A percentile compares a stretch with the other conserved stretches of the same genome.
Evolutionary conservation across 2,329 filamentous ascomycete species (phyloP).

Genomic region (Aspergillus sp.): DNA sequence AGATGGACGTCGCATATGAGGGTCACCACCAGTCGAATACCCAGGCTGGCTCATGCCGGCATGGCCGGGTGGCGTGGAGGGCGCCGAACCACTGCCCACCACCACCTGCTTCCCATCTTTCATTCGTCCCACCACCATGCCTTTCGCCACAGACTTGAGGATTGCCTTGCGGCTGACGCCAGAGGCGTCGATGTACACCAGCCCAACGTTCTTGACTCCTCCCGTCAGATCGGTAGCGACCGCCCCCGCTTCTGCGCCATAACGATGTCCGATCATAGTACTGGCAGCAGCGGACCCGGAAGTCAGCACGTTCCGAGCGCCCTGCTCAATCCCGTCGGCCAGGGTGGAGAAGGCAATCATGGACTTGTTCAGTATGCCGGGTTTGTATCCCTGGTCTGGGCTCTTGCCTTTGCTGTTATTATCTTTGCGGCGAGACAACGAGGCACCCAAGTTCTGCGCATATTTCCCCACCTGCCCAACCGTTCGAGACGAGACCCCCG

Average conservation of each 20-base stretch:
- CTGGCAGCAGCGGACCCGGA: conserved; percentile 76
- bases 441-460: conserved; percentile 86
- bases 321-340: conserved; percentile 88
- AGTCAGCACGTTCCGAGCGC: conserved; percentile 73
- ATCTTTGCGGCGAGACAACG: conserved; percentile 63
- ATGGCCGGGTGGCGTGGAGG: conserved; percentile 22
- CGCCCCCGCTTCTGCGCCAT: conserved; percentile 79
- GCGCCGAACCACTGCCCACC: conserved; percentile 39
- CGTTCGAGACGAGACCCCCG: conserved; percentile 77
- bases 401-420: conserved; percentile 60
- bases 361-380: conserved; percentile 89
- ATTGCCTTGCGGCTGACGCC: conserved; percentile 87
- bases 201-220: conserved; percentile 90
- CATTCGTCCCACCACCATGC: conserved; percentile 66
- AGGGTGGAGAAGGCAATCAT: conserved; percentile 96
- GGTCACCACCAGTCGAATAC: conserved; percentile 16
- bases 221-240: conserved; percentile 74
- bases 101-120: conserved; percentile 49
- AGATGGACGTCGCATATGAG: conserved; percentile 28
- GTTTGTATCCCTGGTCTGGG: conserved; percentile 74
- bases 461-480: conserved; percentile 79
- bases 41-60: conserved; percentile 37
- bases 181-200: conserved; percentile 95
- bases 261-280: conserved; percentile 84
- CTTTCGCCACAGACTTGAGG: conserved; percentile 92